A percentile compares a stretch with the other conserved stretches of the same genome.
These are phyloP conservation scores for Amanita exitialis DNA, from an alignment of 768 basidiomycete genomes.

Conservation along the genomic window DNA sequence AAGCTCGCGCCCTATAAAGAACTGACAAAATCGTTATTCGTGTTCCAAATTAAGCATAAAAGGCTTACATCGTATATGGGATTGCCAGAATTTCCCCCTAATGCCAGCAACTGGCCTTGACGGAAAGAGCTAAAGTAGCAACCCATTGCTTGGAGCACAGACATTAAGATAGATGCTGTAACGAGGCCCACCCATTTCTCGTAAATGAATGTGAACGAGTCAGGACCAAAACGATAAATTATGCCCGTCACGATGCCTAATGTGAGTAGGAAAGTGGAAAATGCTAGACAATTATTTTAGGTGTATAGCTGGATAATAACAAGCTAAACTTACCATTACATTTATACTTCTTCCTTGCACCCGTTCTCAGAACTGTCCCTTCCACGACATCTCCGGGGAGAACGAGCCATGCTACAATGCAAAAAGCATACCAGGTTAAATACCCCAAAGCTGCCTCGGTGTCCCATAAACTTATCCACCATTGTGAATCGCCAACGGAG, in stretches of 20 bases:
- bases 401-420: slow-evolving; percentile 69
- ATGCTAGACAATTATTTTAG: slow-evolving; percentile 40
- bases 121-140: slow-evolving; percentile 69
- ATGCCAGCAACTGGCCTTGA: slow-evolving; percentile 63
- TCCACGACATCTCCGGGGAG: slow-evolving; percentile 68
- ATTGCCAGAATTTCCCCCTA: slow-evolving; percentile 89
- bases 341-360: slow-evolving; percentile 76
- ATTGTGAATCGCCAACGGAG: slow-evolving; percentile 37
- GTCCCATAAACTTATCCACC: slow-evolving; percentile 80
- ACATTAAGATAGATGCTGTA: slow-evolving; percentile 75
- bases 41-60: not conserved
- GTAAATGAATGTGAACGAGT: slow-evolving; percentile 83
- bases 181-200: slow-evolving; percentile 87
- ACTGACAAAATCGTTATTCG: slow-evolving; percentile 33
- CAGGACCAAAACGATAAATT: slow-evolving; percentile 65
- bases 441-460: slow-evolving; percentile 68
- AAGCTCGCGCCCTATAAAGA: slow-evolving; percentile 89
- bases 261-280: slow-evolving; percentile 78
- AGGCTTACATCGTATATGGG: slow-evolving; percentile 77
- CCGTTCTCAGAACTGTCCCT: slow-evolving; percentile 64
- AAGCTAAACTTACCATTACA: slow-evolving; percentile 70
- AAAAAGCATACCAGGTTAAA: slow-evolving; percentile 86
- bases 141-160: slow-evolving; percentile 59
- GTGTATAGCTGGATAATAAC: slow-evolving; percentile 1
- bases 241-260: slow-evolving; percentile 63